Evolutionary conservation across 2,329 filamentous ascomycete species (phyloP).

Genomic region (Ascosphaera acerosa): DNA sequence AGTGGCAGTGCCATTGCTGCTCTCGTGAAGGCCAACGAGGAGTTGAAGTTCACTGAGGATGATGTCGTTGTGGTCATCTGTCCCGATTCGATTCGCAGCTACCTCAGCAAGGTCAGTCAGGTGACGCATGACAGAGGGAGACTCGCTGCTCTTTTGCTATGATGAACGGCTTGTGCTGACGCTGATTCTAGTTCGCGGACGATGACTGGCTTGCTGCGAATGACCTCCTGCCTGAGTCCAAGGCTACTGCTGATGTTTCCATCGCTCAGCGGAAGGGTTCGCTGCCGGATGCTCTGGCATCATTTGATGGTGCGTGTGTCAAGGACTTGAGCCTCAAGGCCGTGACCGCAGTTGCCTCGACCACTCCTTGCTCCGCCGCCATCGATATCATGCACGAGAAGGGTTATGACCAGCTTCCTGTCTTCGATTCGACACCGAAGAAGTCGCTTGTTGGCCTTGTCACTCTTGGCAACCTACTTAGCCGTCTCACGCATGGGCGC

Average conservation of each 20-base stretch:
- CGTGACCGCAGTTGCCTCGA: constrained; percentile 55
- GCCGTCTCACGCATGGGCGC: constrained; percentile 63
- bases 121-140: too few relatives aligned
- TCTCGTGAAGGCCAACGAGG: constrained; percentile 48
- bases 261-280: constrained; percentile 12
- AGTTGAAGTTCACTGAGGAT: constrained; percentile 50
- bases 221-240: constrained; percentile 43
- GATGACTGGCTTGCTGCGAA: constrained; percentile 98
- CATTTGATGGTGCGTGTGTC: constrained; percentile 57
- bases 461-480: constrained; percentile 81
- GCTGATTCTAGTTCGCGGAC: constrained; percentile 45
- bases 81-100: constrained; percentile 90
- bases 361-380: constrained; percentile 53
- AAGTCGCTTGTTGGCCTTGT: constrained; percentile 63
- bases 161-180: background rate
- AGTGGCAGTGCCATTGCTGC: constrained; percentile 81
- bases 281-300: constrained; percentile 25
- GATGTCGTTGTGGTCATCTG: constrained; percentile 79
- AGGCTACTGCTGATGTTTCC: constrained; percentile 19
- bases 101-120: constrained; percentile 59
- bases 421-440: constrained; percentile 41
- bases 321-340: constrained; percentile 71
- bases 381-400: constrained; percentile 97
- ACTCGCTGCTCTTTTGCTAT: background rate
- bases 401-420: constrained; percentile 91